Evolutionary conservation across 257 asterid genomes (phyloP).

Genomic region (Hygrophila difformis): DNA sequence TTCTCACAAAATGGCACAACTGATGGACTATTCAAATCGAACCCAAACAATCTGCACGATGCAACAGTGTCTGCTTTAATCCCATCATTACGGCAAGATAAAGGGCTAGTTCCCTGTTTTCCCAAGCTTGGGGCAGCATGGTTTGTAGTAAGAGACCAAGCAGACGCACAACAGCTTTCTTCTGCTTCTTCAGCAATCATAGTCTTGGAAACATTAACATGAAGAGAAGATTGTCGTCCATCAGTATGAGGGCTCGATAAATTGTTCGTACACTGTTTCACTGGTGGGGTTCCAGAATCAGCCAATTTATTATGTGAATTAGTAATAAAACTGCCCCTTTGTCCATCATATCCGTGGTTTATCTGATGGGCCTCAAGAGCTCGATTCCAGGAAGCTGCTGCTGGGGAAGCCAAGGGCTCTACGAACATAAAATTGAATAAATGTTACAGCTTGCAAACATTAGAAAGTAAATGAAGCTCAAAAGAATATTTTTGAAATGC

Average conservation of each 20-base stretch:
- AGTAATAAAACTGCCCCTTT: slow-evolving; percentile 16
- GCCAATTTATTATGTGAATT: slow-evolving; percentile 20
- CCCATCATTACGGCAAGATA: slow-evolving; percentile 24
- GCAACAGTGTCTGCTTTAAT: slow-evolving; percentile 38
- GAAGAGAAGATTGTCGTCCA: slow-evolving; percentile 19
- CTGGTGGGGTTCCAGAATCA: slow-evolving; percentile 11
- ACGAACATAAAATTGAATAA: slow-evolving; percentile 11
- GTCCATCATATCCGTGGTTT: slow-evolving; percentile 27
- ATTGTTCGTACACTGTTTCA: slow-evolving; percentile 19
- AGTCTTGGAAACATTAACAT: slow-evolving; percentile 26
- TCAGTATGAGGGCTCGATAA: slow-evolving; percentile 9
- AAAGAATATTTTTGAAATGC: too few species aligned
- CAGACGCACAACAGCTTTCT: slow-evolving; percentile 41
- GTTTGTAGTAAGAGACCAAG: slow-evolving; percentile 50
- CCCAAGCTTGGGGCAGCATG: slow-evolving; percentile 24
- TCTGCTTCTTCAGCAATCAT: slow-evolving; percentile 42
- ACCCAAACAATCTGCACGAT: slow-evolving; percentile 71
- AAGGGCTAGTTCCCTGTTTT: slow-evolving; percentile 23
- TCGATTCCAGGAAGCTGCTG: slow-evolving; percentile 54
- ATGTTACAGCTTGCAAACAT: not conserved
- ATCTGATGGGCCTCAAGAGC: slow-evolving; percentile 26
- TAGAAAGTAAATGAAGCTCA: too few species aligned
- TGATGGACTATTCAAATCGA: slow-evolving; percentile 62
- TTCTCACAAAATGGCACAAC: slow-evolving; percentile 18
- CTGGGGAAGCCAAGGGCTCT: slow-evolving; percentile 38